A percentile compares a stretch with the other conserved stretches of the same genome.
Conservation (phyloP, 2,329 filamentous ascomycete species). For the Blastomyces emzantsi region DNA sequence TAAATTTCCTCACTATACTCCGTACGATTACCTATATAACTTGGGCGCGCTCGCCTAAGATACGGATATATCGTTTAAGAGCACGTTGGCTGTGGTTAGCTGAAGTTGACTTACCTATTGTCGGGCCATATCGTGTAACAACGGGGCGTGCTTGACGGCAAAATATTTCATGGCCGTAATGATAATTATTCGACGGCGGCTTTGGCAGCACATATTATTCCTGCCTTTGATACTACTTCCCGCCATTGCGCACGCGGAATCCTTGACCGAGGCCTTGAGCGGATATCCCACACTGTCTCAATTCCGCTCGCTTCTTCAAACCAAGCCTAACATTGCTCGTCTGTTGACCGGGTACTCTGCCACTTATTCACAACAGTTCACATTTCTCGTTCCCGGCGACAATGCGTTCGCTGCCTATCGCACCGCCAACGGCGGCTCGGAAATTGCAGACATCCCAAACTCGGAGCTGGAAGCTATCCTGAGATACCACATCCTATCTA, state of each 20-base stretch:
- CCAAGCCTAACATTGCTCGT: background rate
- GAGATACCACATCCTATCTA: slow-evolving; percentile 10
- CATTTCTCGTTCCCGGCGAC: slow-evolving; percentile 11
- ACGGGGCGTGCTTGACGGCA: background rate
- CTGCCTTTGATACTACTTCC: background rate
- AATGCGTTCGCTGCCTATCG: slow-evolving; percentile 9
- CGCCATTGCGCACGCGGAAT: background rate
- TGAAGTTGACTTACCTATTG: background rate
- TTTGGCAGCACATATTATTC: background rate
- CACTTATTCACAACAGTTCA: background rate
- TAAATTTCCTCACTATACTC: background rate
- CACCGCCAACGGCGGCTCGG: background rate
- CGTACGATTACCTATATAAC: background rate
- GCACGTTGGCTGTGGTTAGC: background rate
- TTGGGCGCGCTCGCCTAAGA: background rate
- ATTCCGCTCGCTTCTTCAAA: background rate
- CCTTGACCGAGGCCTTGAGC: background rate
- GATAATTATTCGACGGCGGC: slow-evolving; percentile 8
- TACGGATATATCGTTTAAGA: background rate
- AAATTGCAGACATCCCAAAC: slow-evolving; percentile 5
- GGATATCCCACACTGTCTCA: slow-evolving; percentile 3
- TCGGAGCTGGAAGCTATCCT: slow-evolving; percentile 8
- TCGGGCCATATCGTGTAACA: background rate
- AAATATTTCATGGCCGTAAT: background rate
- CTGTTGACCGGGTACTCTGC: background rate